Percentiles rank a stretch among this genome's conserved stretches.
These are phyloP conservation scores for Aspergillus ustus DNA, from an alignment of 2,329 filamentous ascomycete species.

Conservation along the genomic window DNA sequence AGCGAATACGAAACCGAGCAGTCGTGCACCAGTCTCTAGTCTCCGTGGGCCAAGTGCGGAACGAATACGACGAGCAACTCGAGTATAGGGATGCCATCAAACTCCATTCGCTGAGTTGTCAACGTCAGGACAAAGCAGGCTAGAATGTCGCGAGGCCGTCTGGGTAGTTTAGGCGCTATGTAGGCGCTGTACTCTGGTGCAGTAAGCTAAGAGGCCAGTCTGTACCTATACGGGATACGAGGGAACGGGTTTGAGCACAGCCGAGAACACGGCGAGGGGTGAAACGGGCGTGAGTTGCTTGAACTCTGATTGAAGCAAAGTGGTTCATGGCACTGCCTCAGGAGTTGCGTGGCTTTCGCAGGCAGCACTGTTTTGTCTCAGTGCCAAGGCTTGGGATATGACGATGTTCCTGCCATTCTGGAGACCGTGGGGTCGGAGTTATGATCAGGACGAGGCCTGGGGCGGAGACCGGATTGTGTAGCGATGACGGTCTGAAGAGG, in stretches of 20 bases:
- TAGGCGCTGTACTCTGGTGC: not conserved
- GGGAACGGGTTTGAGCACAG: not conserved
- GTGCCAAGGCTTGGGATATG: not conserved
- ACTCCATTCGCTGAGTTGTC: not conserved
- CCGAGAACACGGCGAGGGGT: not conserved
- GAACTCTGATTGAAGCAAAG: not conserved
- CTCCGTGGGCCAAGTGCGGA: not conserved
- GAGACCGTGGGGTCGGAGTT: not conserved
- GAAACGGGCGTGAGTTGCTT: not conserved
- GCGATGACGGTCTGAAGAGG: not conserved
- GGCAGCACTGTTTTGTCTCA: slow-evolving; percentile 4
- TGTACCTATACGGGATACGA: not conserved
- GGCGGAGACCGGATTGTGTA: not conserved
- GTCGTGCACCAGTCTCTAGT: not conserved
- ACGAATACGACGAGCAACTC: not conserved
- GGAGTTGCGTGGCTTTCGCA: not conserved
- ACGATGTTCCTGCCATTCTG: not conserved
- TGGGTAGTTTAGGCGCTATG: not conserved
- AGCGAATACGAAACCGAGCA: slow-evolving; percentile 20
- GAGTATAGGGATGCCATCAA: not conserved
- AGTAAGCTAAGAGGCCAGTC: not conserved
- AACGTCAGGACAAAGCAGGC: not conserved
- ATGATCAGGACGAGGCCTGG: not conserved
- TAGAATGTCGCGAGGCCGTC: not conserved
- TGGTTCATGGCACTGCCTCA: not conserved